Percentiles rank a stretch among this genome's conserved stretches.
phyloP scores from a whole-genome alignment of 768 basidiomycete genomes.

The Fomitopsis serialis region DNA sequence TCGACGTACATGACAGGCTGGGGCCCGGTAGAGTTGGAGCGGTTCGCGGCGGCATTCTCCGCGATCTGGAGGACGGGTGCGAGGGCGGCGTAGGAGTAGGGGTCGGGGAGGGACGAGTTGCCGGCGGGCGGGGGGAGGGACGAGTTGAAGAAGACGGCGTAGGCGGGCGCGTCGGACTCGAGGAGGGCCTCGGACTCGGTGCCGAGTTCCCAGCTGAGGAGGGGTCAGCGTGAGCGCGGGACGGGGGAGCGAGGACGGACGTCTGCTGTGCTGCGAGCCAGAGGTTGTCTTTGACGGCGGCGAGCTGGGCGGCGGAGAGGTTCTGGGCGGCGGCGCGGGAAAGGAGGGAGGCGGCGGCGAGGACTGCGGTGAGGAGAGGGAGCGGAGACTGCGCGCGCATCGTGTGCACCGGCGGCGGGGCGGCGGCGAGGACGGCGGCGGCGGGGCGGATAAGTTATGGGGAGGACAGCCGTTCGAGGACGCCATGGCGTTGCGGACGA shows the following conservation, averaged over 20 bases:
- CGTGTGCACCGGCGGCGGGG: too few species aligned
- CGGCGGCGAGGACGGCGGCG: too few species aligned
- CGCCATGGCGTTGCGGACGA: too few species aligned
- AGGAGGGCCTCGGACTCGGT: constrained; percentile 45
- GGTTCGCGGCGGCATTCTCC: constrained; percentile 40
- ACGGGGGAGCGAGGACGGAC: constrained; percentile 16
- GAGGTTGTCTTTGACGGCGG: constrained; percentile 30
- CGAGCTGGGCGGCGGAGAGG: constrained; percentile 30
- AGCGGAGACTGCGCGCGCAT: too few species aligned
- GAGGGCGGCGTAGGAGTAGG: constrained; percentile 27
- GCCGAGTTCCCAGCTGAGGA: constrained; percentile 49
- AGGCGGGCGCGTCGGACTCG: constrained; percentile 40
- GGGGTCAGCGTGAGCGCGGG: background rate
- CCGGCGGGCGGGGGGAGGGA: constrained; percentile 16
- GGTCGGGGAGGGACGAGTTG: constrained; percentile 14
- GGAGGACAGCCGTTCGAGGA: too few species aligned
- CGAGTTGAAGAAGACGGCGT: constrained; percentile 36
- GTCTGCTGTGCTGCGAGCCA: constrained; percentile 38
- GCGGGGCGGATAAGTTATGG: too few species aligned
- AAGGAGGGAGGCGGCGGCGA: background rate
- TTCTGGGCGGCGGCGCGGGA: constrained; percentile 24
- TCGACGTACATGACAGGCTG: constrained; percentile 51
- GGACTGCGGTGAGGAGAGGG: too few species aligned
- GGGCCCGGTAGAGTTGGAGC: constrained; percentile 41
- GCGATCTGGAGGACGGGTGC: constrained; percentile 55